Evolutionary conservation across 129 eudicot genomes (phyloP), one percentile per base, ranked within the genome.

Genomic region (Flaveria trinervia): DNA sequence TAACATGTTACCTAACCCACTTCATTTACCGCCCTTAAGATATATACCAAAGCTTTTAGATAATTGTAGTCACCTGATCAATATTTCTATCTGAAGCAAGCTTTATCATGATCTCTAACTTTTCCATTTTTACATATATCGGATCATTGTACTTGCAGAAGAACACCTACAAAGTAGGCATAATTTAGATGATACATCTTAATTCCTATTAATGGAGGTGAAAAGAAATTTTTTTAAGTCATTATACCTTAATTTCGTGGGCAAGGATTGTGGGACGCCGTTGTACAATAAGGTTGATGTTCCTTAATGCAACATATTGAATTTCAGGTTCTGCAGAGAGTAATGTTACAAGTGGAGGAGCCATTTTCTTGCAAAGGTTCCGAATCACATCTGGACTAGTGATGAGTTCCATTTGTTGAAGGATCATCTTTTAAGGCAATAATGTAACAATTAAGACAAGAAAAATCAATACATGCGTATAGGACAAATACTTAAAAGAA

Each of bases 101-200:
- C 82, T 94, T 94, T 71, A 94, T 94, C 99, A 94, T 94, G 80
- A 94, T 94, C 84, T 94, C 99, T 60, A 94, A 80, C 88, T 94
- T 94, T 77, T 94, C 99, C 99, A 94, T 94, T 90, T 94, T 94
- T 71, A 94, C 99, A 86, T 91, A 94, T 15, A 94, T 94, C 26
- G 99, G 99, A 79, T 94, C 99, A 67, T 94, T 94, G 89, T 94
- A 94, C 84, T 94, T 94, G 99, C 99, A 94, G 73, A 94, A 94
- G 77, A 94, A 94, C 73, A 94, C 99, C 98, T 94, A 69, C n/a
- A 70, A 72, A 75, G 66, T 23, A 78, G 66, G 50, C 9, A 45
- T 48, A 4, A 65, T 74, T 80, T 61, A 59, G 50, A 67, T 55
- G 54, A 23, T 52, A 55, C 18, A 48, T 45, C 75, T 39, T 33